Evolutionary conservation across 768 basidiomycete genomes (phyloP).

Genomic region (Pisolithus albus): DNA sequence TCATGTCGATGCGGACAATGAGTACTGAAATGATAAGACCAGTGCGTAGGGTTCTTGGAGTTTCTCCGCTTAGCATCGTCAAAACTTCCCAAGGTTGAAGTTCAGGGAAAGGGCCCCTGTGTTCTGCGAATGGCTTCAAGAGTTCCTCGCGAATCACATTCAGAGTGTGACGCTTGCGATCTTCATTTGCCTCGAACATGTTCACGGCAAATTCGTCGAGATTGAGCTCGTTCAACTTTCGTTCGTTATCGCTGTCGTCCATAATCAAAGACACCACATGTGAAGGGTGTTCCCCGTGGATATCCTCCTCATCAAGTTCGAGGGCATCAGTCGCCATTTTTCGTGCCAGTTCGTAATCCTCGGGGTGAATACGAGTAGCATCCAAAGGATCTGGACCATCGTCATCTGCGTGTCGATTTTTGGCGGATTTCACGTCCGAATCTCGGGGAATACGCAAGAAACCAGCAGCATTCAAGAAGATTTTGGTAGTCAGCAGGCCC

Average conservation of each 20-base stretch:
- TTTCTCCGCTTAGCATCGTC: slow-evolving; percentile 95
- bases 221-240: slow-evolving; percentile 84
- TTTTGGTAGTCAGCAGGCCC: slow-evolving; percentile 71
- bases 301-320: slow-evolving; percentile 96
- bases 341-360: slow-evolving; percentile 94
- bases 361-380: slow-evolving; percentile 91
- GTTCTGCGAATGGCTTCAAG: slow-evolving; percentile 71
- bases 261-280: slow-evolving; percentile 82
- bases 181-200: slow-evolving; percentile 74
- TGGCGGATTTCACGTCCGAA: slow-evolving; percentile 50
- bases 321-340: slow-evolving; percentile 98
- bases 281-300: slow-evolving; percentile 88
- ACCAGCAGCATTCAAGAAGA: slow-evolving; percentile 90
- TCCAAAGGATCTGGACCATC: slow-evolving; percentile 86
- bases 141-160: slow-evolving; percentile 86
- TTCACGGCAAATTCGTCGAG: slow-evolving; percentile 95
- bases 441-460: slow-evolving; percentile 85
- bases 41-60: slow-evolving; percentile 61
- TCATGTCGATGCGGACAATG: slow-evolving; percentile 45
- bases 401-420: slow-evolving; percentile 54
- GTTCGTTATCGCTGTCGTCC: slow-evolving; percentile 69
- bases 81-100: slow-evolving; percentile 76
- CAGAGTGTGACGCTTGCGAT: slow-evolving; percentile 84
- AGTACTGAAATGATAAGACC: slow-evolving; percentile 80
- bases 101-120: slow-evolving; percentile 53